A percentile compares a stretch with the other conserved stretches of the same genome.
These are phyloP conservation scores for Hypoxylon sp. DNA, from an alignment of 2,329 filamentous ascomycete genomes.

Conservation along the genomic window DNA sequence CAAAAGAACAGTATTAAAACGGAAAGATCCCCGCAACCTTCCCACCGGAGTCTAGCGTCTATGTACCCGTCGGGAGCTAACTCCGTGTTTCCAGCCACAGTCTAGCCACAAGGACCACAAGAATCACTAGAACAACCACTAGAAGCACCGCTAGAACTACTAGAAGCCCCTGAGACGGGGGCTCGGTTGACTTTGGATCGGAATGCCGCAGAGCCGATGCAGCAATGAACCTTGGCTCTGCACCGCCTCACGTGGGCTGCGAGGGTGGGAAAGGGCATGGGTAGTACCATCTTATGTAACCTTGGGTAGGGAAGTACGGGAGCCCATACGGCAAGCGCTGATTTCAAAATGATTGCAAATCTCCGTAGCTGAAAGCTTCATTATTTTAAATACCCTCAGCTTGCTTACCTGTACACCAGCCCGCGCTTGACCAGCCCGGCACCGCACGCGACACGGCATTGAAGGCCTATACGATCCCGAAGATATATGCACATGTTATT, in stretches of 20 bases:
- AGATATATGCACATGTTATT: slow-evolving; percentile 16
- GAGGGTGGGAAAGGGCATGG: background rate
- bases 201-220: slow-evolving; percentile 1
- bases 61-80: slow-evolving; percentile 10
- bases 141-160: background rate
- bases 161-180: background rate
- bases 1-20: slow-evolving; percentile 13
- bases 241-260: slow-evolving; percentile 35
- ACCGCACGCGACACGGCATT: slow-evolving; percentile 7
- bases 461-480: slow-evolving; percentile 14
- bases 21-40: slow-evolving; percentile 22
- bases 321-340: slow-evolving; percentile 27
- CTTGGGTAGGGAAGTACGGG: slow-evolving; percentile 17
- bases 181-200: background rate
- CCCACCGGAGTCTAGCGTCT: slow-evolving; percentile 20
- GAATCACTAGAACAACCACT: too few relatives aligned
- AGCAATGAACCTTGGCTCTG: slow-evolving; percentile 4
- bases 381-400: slow-evolving; percentile 39
- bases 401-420: slow-evolving; percentile 17
- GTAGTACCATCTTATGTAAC: slow-evolving; percentile 21
- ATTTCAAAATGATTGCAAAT: slow-evolving; percentile 48
- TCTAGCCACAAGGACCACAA: slow-evolving; percentile 7
- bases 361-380: slow-evolving; percentile 35
- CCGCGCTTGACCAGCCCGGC: slow-evolving; percentile 13
- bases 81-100: slow-evolving; percentile 31